A percentile compares a stretch with the other conserved stretches of the same genome.
Conservation (phyloP, 441 rosid species). For the Brassica balearica region DNA sequence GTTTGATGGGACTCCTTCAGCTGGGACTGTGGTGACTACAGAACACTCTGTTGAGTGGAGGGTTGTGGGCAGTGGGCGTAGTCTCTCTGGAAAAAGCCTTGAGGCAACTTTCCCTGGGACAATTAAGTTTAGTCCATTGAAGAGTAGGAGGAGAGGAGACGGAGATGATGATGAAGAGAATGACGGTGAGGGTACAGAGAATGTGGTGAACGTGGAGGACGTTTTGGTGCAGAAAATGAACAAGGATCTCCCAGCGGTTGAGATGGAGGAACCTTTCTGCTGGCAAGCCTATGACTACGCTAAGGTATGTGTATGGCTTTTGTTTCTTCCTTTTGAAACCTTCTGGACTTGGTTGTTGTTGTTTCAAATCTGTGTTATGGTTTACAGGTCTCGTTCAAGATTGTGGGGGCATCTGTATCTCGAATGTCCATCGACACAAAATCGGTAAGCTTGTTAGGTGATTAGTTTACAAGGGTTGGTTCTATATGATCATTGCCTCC, state of each 20-base stretch:
- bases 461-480: neutral
- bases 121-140: constrained; percentile 86
- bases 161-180: constrained; percentile 81
- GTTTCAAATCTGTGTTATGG: constrained; percentile 12
- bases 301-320: constrained; percentile 54
- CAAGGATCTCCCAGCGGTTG: constrained; percentile 84
- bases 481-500: too few species aligned
- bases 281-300: constrained; percentile 97
- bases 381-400: constrained; percentile 81
- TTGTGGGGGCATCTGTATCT: constrained; percentile 78
- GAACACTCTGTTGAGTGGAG: constrained; percentile 96
- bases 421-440: constrained; percentile 87
- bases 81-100: constrained; percentile 76
- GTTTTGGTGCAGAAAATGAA: constrained; percentile 85
- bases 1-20: constrained; percentile 90
- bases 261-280: constrained; percentile 93
- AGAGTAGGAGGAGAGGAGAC: constrained; percentile 56
- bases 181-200: constrained; percentile 62
- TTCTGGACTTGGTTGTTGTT: constrained; percentile 13
- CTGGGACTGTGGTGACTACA: constrained; percentile 75
- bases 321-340: constrained; percentile 25
- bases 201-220: constrained; percentile 79
- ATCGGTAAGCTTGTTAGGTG: constrained; percentile 61
- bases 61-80: constrained; percentile 72
- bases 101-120: constrained; percentile 97